Percentiles rank a stretch among this genome's conserved stretches.
phyloP scores from a whole-genome alignment of 345 rosid genomes.

The Isatis tinctoria region DNA sequence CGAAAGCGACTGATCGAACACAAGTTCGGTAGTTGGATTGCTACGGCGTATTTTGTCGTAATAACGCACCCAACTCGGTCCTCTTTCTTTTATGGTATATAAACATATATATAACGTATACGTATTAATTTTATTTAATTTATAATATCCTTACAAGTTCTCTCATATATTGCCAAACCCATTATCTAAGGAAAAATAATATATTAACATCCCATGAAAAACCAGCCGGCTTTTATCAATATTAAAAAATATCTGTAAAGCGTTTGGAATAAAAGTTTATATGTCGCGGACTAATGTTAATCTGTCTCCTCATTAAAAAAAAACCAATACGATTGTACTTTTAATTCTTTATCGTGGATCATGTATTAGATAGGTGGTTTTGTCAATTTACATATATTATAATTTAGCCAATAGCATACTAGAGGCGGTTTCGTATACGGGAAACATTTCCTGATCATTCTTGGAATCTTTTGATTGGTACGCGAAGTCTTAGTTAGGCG shows the following conservation, averaged over 20 bases:
- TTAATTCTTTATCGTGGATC: neutral
- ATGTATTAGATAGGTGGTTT: neutral
- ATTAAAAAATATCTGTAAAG: neutral
- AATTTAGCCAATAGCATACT: neutral
- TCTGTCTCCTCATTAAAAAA: neutral
- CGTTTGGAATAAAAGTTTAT: neutral
- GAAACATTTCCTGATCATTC: neutral
- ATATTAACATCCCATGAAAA: neutral
- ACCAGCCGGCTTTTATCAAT: neutral
- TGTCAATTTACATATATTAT: neutral
- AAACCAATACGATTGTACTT: neutral
- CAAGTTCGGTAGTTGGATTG: slow-evolving; percentile 7
- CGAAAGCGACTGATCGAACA: slow-evolving; percentile 30
- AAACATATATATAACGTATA: slow-evolving; percentile 2
- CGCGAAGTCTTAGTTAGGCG: neutral
- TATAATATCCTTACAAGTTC: neutral
- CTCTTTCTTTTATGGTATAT: neutral
- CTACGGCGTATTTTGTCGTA: slow-evolving; percentile 17
- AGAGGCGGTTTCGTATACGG: slow-evolving; percentile 17
- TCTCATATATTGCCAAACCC: neutral
- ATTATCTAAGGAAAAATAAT: neutral
- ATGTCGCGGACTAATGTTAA: slow-evolving; percentile 13
- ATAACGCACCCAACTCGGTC: neutral
- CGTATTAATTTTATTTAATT: neutral
- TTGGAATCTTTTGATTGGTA: slow-evolving; percentile 6